A percentile compares a stretch with the other conserved stretches of the same genome.
Conservation (phyloP, 1,284 basidiomycete genomes). For the Fomitopsis pinicola region DNA sequence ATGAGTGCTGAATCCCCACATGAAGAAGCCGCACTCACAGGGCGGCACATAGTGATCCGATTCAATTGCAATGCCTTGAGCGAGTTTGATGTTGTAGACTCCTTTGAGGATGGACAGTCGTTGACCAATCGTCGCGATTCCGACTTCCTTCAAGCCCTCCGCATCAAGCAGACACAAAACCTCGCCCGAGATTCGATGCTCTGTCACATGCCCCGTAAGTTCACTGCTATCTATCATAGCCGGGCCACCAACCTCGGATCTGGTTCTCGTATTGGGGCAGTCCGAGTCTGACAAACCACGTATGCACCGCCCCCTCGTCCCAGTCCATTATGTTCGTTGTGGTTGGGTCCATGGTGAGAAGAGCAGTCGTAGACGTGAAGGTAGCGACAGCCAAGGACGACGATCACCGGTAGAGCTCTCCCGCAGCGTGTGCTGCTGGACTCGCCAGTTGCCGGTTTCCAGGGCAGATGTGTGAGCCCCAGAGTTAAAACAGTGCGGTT, state of each 20-base stretch:
- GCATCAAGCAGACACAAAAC: slow-evolving; percentile 80
- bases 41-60: slow-evolving; percentile 87
- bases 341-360: slow-evolving; percentile 31
- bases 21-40: slow-evolving; percentile 48
- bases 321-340: slow-evolving; percentile 62
- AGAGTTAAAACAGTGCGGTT: not conserved
- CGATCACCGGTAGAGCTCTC: not conserved
- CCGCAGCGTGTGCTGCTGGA: not conserved
- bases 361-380: slow-evolving; percentile 4
- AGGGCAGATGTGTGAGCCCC: not conserved
- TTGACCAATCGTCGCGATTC: slow-evolving; percentile 83
- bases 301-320: slow-evolving; percentile 79
- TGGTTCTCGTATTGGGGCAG: slow-evolving; percentile 77
- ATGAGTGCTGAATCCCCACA: slow-evolving; percentile 4
- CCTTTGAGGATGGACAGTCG: slow-evolving; percentile 85
- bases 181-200: slow-evolving; percentile 89
- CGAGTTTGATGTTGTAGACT: slow-evolving; percentile 84
- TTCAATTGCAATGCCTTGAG: slow-evolving; percentile 79
- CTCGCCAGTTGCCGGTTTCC: not conserved
- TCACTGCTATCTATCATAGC: slow-evolving; percentile 10
- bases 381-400: slow-evolving; percentile 9
- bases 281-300: slow-evolving; percentile 71
- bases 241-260: slow-evolving; percentile 51
- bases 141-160: slow-evolving; percentile 80
- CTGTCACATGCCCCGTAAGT: slow-evolving; percentile 28